Percentiles rank a stretch among this genome's conserved stretches.
Conservation (phyloP, 306 rosid species). For the Ammopiptanthus mongolicus region DNA sequence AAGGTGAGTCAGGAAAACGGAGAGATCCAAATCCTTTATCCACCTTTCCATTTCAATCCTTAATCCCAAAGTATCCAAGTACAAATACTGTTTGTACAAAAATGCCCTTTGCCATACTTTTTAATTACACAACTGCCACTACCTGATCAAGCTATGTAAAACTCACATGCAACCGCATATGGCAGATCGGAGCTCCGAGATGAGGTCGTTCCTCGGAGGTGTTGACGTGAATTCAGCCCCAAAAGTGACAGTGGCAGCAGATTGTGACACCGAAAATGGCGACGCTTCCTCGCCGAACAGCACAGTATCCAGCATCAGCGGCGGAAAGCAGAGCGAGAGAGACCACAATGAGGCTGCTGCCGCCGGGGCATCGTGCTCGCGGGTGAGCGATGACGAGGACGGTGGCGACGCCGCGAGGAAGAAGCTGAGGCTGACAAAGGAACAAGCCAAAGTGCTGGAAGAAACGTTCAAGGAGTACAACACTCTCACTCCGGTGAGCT, state of each 20-base stretch:
- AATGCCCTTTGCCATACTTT: background rate
- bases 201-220: slow-evolving; percentile 37
- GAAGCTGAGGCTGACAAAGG: slow-evolving; percentile 77
- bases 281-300: slow-evolving; percentile 75
- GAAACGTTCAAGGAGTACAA: slow-evolving; percentile 75
- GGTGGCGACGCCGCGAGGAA: slow-evolving; percentile 50
- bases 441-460: slow-evolving; percentile 64
- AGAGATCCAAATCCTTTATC: no score
- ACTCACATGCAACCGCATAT: background rate
- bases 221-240: slow-evolving; percentile 49
- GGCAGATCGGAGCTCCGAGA: slow-evolving; percentile 43
- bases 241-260: slow-evolving; percentile 8
- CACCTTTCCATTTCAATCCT: background rate
- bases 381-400: slow-evolving; percentile 65
- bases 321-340: slow-evolving; percentile 63
- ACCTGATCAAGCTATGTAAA: background rate
- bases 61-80: background rate
- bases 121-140: slow-evolving; percentile 10
- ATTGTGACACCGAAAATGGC: slow-evolving; percentile 51
- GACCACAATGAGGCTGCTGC: slow-evolving; percentile 50
- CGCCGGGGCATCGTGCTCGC: slow-evolving; percentile 45
- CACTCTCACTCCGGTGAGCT: slow-evolving; percentile 68
- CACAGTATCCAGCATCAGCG: slow-evolving; percentile 61
- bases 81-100: background rate
- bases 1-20: no score